These are phyloP conservation scores for Septoria petroselini DNA, from an alignment of 2,329 filamentous ascomycete species.

Conservation along the genomic window DNA sequence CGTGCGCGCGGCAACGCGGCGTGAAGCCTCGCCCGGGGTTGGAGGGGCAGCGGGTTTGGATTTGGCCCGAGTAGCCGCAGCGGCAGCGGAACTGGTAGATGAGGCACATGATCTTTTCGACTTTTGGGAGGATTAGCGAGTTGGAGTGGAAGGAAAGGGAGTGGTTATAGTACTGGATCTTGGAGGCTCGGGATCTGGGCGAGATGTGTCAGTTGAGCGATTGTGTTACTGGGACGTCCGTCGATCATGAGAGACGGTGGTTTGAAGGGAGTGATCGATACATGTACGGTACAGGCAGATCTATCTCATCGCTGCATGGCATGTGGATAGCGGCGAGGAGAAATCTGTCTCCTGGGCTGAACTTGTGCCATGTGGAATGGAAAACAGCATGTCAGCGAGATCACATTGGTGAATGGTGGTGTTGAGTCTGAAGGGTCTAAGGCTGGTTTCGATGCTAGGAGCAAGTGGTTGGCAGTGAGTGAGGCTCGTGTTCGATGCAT, in stretches of 20 bases:
- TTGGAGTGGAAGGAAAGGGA: not conserved
- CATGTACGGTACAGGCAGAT: not conserved
- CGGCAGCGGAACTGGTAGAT: constrained; percentile 10
- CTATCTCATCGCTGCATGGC: not conserved
- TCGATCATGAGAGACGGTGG: not conserved
- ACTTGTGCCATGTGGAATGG: not conserved
- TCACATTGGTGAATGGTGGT: constrained; percentile 1
- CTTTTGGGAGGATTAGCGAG: not conserved
- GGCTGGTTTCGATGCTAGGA: not conserved
- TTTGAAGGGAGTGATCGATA: not conserved
- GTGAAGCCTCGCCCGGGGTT: constrained; percentile 11
- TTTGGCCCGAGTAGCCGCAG: constrained; percentile 1
- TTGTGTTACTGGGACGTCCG: not conserved
- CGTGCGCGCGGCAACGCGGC: not conserved
- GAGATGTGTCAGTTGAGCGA: not conserved
- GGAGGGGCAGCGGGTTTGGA: constrained; percentile 9
- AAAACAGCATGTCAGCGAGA: not conserved
- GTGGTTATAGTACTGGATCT: not conserved
- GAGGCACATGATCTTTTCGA: constrained; percentile 4
- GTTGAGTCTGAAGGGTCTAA: not conserved
- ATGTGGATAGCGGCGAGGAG: not conserved
- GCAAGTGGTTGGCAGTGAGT: too few species aligned
- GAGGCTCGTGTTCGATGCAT: too few species aligned
- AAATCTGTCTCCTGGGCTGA: not conserved
- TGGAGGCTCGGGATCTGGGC: not conserved